These are phyloP conservation scores for Cylindrotheca closterium DNA, from an alignment of 108 stramenopile species.

Conservation along the genomic window DNA sequence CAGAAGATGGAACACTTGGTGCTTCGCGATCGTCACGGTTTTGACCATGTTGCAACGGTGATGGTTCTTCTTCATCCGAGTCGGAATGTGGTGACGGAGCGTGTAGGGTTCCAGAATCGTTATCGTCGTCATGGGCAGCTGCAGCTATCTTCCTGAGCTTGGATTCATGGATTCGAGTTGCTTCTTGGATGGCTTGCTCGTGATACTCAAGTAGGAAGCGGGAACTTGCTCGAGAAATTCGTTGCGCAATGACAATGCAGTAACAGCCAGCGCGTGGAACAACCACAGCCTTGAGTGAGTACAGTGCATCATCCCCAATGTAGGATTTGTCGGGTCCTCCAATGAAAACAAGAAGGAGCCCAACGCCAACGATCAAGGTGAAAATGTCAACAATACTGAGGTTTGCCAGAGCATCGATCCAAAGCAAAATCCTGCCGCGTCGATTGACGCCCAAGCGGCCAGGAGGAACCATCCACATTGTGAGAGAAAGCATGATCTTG, in stretches of 20 bases:
- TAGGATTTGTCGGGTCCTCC: slow-evolving; percentile 36
- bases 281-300: slow-evolving; percentile 36
- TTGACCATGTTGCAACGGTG: not conserved
- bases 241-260: slow-evolving; percentile 39
- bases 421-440: slow-evolving; percentile 55
- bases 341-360: slow-evolving; percentile 36
- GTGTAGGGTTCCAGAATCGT: not conserved
- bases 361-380: slow-evolving; percentile 33
- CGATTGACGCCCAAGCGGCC: slow-evolving; percentile 35
- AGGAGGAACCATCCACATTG: slow-evolving; percentile 64
- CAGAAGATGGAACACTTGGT: not conserved
- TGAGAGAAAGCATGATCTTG: slow-evolving; percentile 51
- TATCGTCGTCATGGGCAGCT: not conserved
- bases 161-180: slow-evolving; percentile 1
- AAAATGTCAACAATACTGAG: slow-evolving; percentile 49
- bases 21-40: not conserved
- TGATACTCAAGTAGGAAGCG: slow-evolving; percentile 47
- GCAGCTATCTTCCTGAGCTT: too few relatives aligned
- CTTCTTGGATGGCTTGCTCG: slow-evolving; percentile 20
- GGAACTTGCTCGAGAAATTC: slow-evolving; percentile 41
- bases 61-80: not conserved
- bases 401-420: slow-evolving; percentile 76
- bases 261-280: slow-evolving; percentile 42
- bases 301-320: slow-evolving; percentile 12
- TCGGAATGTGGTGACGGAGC: not conserved